phyloP scores from a whole-genome alignment of 331 rosid genomes.

The Cucumis variabilis region DNA sequence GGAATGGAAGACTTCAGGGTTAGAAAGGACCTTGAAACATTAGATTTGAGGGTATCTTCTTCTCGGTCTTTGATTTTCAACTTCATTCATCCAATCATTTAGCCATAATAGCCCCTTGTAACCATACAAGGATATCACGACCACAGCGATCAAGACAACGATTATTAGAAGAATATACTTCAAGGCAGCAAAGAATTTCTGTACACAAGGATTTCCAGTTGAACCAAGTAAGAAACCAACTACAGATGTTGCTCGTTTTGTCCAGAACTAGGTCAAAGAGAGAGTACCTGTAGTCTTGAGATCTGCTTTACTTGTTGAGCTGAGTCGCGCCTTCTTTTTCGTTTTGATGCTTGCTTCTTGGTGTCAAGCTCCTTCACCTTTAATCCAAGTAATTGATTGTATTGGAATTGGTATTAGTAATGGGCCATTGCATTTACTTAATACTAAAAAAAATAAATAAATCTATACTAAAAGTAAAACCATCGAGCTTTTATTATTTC shows the following conservation, averaged over 20 bases:
- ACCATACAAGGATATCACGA: constrained; percentile 56
- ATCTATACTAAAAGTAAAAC: not conserved
- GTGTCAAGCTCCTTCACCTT: constrained; percentile 74
- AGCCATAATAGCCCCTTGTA: constrained; percentile 78
- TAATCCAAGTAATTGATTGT: constrained; percentile 18
- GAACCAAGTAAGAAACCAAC: constrained; percentile 15
- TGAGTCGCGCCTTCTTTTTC: constrained; percentile 65
- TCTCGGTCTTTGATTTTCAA: constrained; percentile 64
- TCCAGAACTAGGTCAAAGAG: not conserved
- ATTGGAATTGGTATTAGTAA: not conserved
- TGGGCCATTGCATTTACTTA: constrained; percentile 25
- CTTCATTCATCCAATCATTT: constrained; percentile 91
- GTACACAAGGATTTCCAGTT: constrained; percentile 38
- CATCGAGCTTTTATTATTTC: not conserved
- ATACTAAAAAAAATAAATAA: not conserved
- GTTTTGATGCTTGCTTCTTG: constrained; percentile 61
- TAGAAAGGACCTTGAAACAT: not conserved
- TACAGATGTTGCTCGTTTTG: not conserved
- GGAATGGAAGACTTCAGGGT: not conserved
- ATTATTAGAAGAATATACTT: constrained; percentile 63
- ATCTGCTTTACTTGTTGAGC: constrained; percentile 54
- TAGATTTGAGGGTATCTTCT: constrained; percentile 50
- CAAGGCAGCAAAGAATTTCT: constrained; percentile 56
- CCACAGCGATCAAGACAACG: constrained; percentile 46
- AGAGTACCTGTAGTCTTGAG: constrained; percentile 71